phyloP scores from a whole-genome alignment of 2,329 filamentous ascomycete species.

The Chrysoporthe cubensis region DNA sequence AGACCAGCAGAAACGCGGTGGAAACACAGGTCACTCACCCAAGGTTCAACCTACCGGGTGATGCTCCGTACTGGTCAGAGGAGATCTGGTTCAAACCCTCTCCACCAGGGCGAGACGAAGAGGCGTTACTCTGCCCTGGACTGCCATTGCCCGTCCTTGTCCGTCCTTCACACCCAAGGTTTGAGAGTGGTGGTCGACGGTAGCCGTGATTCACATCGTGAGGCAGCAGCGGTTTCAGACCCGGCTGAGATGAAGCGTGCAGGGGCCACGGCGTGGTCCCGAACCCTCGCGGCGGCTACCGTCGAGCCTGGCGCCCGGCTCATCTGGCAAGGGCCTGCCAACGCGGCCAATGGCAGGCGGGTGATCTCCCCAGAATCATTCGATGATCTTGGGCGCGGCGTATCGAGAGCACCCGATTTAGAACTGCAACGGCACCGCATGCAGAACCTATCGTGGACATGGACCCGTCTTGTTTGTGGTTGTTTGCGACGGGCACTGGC shows the following conservation, averaged over 20 bases:
- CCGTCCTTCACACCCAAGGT: slow-evolving; percentile 30
- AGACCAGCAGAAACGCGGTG: slow-evolving; percentile 28
- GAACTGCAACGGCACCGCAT: not conserved
- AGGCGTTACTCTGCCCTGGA: slow-evolving; percentile 6
- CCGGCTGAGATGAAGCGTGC: slow-evolving; percentile 27
- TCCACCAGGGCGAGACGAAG: slow-evolving; percentile 24
- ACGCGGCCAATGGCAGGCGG: slow-evolving; percentile 1
- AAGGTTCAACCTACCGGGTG: not conserved
- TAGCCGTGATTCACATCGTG: slow-evolving; percentile 25
- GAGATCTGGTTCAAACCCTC: slow-evolving; percentile 1
- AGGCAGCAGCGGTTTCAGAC: slow-evolving; percentile 28
- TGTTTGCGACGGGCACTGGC: not conserved
- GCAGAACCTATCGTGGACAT: not conserved
- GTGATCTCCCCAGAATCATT: slow-evolving; percentile 20
- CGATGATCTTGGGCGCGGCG: slow-evolving; percentile 13
- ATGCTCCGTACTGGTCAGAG: not conserved
- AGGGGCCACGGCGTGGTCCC: slow-evolving; percentile 23
- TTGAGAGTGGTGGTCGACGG: slow-evolving; percentile 15
- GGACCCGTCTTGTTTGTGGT: not conserved
- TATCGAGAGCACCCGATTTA: not conserved
- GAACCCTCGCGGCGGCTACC: slow-evolving; percentile 18
- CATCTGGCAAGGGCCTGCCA: too few species aligned
- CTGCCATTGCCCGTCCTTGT: not conserved
- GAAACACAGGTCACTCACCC: slow-evolving; percentile 25
- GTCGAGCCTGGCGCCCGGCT: not conserved